phyloP scores from a whole-genome alignment of 805 yeast genomes.

The Brettanomyces nanus region DNA sequence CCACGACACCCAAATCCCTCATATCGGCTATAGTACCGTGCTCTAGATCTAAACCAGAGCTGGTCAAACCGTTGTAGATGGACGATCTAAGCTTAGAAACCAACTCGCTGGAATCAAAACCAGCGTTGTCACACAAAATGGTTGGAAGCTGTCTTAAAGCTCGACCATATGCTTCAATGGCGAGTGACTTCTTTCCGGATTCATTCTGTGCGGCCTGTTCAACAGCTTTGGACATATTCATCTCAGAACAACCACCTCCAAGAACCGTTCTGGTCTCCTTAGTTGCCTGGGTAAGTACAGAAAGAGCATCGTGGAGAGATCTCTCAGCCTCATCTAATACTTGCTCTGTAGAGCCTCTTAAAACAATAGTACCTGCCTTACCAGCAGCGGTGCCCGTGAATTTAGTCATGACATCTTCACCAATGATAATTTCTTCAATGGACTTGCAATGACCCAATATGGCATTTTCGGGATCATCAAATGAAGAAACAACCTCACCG shows the following conservation, averaged over 20 bases:
- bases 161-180: conserved; percentile 88
- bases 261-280: conserved; percentile 84
- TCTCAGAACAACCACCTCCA: conserved; percentile 90
- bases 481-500: conserved; percentile 95
- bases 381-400: conserved; percentile 95
- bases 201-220: conserved; percentile 87
- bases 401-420: conserved; percentile 84
- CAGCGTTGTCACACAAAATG: conserved; percentile 94
- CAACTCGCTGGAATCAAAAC: conserved; percentile 87
- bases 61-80: conserved; percentile 83
- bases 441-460: conserved; percentile 80
- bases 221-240: conserved; percentile 95
- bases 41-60: conserved; percentile 85
- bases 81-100: conserved; percentile 86
- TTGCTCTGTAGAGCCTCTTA: conserved; percentile 98
- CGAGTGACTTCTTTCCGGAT: conserved; percentile 87
- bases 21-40: conserved; percentile 84
- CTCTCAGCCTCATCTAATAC: conserved; percentile 97
- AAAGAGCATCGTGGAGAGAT: conserved; percentile 92
- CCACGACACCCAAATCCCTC: conserved; percentile 90
- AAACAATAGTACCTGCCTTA: conserved; percentile 90
- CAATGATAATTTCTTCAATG: conserved; percentile 88
- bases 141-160: conserved; percentile 95
- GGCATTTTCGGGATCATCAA: conserved; percentile 83
- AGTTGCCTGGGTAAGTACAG: conserved; percentile 92